Evolutionary conservation across 495 filamentous ascomycete genomes (phyloP).

Genomic region (Hypoxylon fragiforme): DNA sequence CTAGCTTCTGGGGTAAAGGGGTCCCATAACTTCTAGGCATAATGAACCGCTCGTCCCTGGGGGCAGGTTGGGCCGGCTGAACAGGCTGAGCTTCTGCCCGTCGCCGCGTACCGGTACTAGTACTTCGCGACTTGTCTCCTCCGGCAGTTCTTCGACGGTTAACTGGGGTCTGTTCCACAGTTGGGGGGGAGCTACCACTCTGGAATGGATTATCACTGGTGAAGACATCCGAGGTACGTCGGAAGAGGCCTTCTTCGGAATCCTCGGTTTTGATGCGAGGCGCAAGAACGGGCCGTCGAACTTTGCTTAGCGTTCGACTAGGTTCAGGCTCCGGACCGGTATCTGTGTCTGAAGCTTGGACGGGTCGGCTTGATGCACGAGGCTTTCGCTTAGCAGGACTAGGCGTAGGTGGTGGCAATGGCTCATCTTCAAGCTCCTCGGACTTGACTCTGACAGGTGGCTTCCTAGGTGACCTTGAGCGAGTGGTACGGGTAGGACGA

Average conservation of each 20-base stretch:
- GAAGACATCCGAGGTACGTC: slow-evolving; percentile 62
- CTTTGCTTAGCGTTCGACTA: slow-evolving; percentile 29
- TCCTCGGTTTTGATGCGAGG: slow-evolving; percentile 54
- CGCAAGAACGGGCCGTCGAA: slow-evolving; percentile 36
- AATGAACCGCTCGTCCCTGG: slow-evolving; percentile 24
- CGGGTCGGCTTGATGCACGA: slow-evolving; percentile 50
- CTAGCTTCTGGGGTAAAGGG: slow-evolving; percentile 27
- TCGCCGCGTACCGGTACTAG: slow-evolving; percentile 38
- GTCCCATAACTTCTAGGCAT: slow-evolving; percentile 55
- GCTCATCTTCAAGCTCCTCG: slow-evolving; percentile 50
- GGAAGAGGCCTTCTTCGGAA: slow-evolving; percentile 47
- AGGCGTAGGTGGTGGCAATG: slow-evolving; percentile 39
- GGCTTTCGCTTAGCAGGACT: slow-evolving; percentile 58
- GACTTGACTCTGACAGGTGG: slow-evolving; percentile 48
- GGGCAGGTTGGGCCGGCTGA: slow-evolving; percentile 29
- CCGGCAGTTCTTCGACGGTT: slow-evolving; percentile 45
- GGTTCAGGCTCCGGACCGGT: slow-evolving; percentile 50
- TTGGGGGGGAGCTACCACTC: slow-evolving; percentile 62
- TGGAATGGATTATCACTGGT: slow-evolving; percentile 93
- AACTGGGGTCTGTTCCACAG: slow-evolving; percentile 44
- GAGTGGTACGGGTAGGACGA: slow-evolving; percentile 40
- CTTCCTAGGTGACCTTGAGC: slow-evolving; percentile 54
- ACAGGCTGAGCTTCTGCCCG: slow-evolving; percentile 41
- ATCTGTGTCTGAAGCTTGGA: slow-evolving; percentile 54
- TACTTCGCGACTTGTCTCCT: slow-evolving; percentile 32